A percentile compares a stretch with the other conserved stretches of the same genome.
Conservation (phyloP, 1,139 yeast genomes). For the Blastobotrys arbuscula region DNA sequence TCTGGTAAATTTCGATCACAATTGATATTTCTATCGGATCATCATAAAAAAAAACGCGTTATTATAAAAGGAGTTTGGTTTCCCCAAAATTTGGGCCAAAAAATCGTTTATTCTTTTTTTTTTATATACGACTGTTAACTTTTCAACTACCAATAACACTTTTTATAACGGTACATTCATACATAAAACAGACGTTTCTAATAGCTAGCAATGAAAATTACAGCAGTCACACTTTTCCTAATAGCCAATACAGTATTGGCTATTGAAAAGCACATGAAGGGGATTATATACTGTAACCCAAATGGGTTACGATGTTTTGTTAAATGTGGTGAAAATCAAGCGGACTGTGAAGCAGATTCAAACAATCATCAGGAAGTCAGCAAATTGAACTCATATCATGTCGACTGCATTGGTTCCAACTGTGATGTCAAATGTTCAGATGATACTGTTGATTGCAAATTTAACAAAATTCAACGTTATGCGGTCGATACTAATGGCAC, state of each 20-base stretch:
- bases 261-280: neutral
- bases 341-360: neutral
- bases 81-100: too few relatives aligned
- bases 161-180: too few relatives aligned
- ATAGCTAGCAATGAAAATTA: neutral
- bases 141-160: too few relatives aligned
- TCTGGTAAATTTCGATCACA: too few relatives aligned
- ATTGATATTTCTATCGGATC: too few relatives aligned
- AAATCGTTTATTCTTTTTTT: too few relatives aligned
- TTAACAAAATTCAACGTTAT: neutral
- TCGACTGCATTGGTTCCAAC: neutral
- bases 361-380: neutral
- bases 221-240: neutral
- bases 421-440: neutral
- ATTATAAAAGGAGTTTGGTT: too few relatives aligned
- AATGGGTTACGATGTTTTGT: neutral
- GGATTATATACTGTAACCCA: constrained; percentile 1
- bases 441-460: neutral
- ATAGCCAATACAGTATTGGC: too few relatives aligned
- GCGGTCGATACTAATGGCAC: too few relatives aligned
- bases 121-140: too few relatives aligned
- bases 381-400: neutral
- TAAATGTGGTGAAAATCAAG: neutral
- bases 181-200: too few relatives aligned
- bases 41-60: too few relatives aligned